Evolutionary conservation across 768 basidiomycete species (phyloP).

Genomic region (Leccinum disarticulatum): DNA sequence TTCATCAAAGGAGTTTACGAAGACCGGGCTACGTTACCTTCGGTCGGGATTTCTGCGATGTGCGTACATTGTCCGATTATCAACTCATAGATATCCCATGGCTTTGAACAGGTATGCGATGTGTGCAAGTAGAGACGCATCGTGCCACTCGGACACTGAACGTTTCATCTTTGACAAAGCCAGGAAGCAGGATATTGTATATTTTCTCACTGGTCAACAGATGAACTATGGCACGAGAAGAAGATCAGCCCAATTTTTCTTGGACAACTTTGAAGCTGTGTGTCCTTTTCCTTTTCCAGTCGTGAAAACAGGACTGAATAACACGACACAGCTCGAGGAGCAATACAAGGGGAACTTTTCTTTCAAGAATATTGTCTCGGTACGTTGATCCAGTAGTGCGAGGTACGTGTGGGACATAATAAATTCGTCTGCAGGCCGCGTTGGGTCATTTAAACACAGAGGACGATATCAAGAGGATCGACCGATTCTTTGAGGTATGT

Average conservation of each 20-base stretch:
- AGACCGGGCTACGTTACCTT: conserved; percentile 71
- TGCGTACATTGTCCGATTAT: conserved; percentile 31
- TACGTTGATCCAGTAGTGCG: conserved; percentile 26
- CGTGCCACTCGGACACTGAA: conserved; percentile 62
- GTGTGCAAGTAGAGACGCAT: conserved; percentile 55
- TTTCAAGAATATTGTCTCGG: conserved; percentile 52
- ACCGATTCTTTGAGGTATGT: conserved; percentile 74
- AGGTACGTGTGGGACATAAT: neutral
- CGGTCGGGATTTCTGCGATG: conserved; percentile 66
- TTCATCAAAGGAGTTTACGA: conserved; percentile 67
- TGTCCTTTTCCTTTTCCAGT: conserved; percentile 22
- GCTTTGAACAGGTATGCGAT: conserved; percentile 53
- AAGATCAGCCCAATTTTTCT: conserved; percentile 58
- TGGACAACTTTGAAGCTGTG: conserved; percentile 65
- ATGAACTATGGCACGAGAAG: conserved; percentile 57
- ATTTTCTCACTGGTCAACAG: conserved; percentile 61
- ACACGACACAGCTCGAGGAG: conserved; percentile 50
- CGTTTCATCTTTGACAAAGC: conserved; percentile 54
- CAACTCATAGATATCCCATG: neutral
- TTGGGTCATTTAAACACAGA: conserved; percentile 58
- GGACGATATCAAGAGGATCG: conserved; percentile 60
- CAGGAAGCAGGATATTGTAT: conserved; percentile 60
- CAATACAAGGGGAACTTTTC: conserved; percentile 71
- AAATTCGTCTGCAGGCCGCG: conserved; percentile 29
- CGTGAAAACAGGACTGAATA: neutral